Base-by-base conservation (phyloP, 2,329 filamentous ascomycete species). In the Penicillium sp. region DNA sequence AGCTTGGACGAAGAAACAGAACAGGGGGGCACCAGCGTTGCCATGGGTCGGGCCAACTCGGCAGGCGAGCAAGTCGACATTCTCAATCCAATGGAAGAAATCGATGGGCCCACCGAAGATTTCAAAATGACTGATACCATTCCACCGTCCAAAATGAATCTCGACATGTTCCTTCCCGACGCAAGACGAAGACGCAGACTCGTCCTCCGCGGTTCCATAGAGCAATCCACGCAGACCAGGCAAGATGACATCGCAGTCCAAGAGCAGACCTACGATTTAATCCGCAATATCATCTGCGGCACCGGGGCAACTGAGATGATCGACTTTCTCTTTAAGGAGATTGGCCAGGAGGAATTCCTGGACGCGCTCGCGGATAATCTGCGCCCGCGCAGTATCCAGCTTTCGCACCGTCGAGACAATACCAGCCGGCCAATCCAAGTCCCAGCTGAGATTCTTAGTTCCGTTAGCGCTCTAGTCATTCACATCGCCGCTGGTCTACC, bases 241-340 rank as follows among this genome's bases (percentile, higher is more conserved):
- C 87, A 87, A 61, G 89, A 96, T 61, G 90, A 95, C 61, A 80
- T 92, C 33, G 87, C 87, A 2, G 89, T 97, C 24, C 93, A 97
- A 74, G 91, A 96, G 69, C 92, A 97, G 73, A 90, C 88, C 0
- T 83, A 97, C 16, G 89, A 95, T 64, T 88, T 97, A 63, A 85
- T 99, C 58, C 85, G 93, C 51, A 99, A 99, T 72, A 79, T 97
- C 28, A 90, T 97, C 61, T 89, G 88, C 53, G 85, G 87, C 56
- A 78, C 72, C 63, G 84, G 72, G 62, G 81, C 75, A 62, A 79
- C 71, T 56, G 85, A 77, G 75, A 93, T 97, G 85, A 91, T 97
- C 57, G 92, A 96, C 67, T 87, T 90, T 66, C 75, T 97, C 19
- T 88, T 97, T 67, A 83, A 79, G 54, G 83, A 87, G 52, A 81